Evolutionary conservation across 2,329 filamentous ascomycete species (phyloP), one percentile per base, ranked within the genome.

Genomic region (Rutstroemia sp.): DNA sequence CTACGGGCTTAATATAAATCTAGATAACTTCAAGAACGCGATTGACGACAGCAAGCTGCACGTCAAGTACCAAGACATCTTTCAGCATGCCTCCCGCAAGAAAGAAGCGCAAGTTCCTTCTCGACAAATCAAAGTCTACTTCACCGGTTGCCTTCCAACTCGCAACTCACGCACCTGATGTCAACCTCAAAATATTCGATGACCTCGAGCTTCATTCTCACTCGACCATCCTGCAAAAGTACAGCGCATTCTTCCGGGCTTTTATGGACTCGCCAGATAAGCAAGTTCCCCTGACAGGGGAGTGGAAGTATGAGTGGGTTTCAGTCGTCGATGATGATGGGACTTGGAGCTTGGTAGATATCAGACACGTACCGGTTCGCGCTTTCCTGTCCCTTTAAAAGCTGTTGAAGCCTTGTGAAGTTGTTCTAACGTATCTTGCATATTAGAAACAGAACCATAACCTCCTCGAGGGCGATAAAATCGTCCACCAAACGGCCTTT

Each of bases 291-390:
- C n/a, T 16, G 2, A 14, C 3, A 14, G 14, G n/a, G 3, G 2
- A 14, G 5, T 16, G 12, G 38, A 46, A 42, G 21, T 62, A 62
- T 30, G 60, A 62, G 7, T 63, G 57, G 51, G 51, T 59, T 10
- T 58, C 58, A 3, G 57, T 58, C 3, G 44, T 58, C 39, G 60
- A 62, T 17, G 23, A 49, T 9, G 57, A 63, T 45, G 57, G 57
- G 3, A 41, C 23, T 25, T 61, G 61, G 61, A 57, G 50, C 9
- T 16, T 63, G 25, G 58, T 58, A 27, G 51, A 53, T 4, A 37
- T 34, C n/a, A 47, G 5, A 23, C 21, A 47, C 10, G 8, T 17
- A 6, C 25, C 37, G 41, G 42, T 46, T 21, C 17, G 19, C 19
- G 19, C 10, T 7, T 21, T 14, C 19, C 8, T 9, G 5, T n/a